A percentile compares a stretch with the other conserved stretches of the same genome.
phyloP scores from a whole-genome alignment of 164 flowering plant genomes.

The Macadamia tetraphylla region DNA sequence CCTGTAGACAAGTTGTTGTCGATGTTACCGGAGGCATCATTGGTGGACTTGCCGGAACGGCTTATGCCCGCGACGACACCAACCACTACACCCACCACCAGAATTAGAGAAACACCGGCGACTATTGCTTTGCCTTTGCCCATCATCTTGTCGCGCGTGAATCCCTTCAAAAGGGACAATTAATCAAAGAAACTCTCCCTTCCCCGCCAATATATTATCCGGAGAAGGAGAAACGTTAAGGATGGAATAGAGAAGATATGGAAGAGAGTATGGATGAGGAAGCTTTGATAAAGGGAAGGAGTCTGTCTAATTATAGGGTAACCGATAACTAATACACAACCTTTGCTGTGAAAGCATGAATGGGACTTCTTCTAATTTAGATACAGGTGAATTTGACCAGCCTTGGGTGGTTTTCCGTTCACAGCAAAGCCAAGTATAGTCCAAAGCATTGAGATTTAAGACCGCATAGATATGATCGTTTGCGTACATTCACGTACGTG shows the following conservation, averaged over 20 bases:
- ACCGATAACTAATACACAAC: too few species aligned
- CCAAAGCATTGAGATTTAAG: neutral
- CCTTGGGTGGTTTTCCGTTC: neutral
- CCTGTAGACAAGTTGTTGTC: slow-evolving; percentile 7
- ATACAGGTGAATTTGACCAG: neutral
- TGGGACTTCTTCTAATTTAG: neutral
- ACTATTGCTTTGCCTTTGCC: slow-evolving; percentile 13
- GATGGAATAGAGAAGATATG: too few species aligned
- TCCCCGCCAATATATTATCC: neutral
- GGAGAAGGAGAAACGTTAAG: neutral
- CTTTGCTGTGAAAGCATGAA: too few species aligned
- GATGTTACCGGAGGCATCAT: neutral
- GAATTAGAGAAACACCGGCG: slow-evolving; percentile 24
- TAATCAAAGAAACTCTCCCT: neutral
- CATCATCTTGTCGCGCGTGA: neutral
- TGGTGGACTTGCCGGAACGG: neutral
- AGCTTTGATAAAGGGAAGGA: neutral
- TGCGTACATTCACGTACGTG: too few species aligned
- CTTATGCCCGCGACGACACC: slow-evolving; percentile 22
- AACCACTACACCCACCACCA: slow-evolving; percentile 35
- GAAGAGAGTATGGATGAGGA: too few species aligned
- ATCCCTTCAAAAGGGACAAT: neutral
- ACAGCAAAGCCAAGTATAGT: neutral
- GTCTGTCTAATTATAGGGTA: too few species aligned
- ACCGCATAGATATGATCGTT: too few species aligned